Conservation (phyloP, 1,284 basidiomycete species). For the Rhizoctonia solani region DNA sequence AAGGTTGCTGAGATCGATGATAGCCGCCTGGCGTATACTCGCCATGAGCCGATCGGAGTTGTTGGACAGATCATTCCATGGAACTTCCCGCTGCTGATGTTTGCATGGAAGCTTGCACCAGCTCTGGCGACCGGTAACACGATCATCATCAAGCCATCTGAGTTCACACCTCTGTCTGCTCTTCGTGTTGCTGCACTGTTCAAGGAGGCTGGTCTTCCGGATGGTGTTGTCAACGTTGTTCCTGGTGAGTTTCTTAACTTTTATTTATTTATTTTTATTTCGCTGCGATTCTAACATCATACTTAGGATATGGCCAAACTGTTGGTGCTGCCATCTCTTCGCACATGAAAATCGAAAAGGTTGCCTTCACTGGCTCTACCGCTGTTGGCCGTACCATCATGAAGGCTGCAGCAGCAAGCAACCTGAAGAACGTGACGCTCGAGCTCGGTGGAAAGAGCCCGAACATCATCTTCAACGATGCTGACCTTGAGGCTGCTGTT, state of each 20-base stretch:
- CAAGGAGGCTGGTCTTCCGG: constrained; percentile 64
- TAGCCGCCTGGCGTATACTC: constrained; percentile 65
- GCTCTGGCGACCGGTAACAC: constrained; percentile 85
- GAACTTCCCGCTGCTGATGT: constrained; percentile 56
- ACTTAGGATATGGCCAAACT: constrained; percentile 59
- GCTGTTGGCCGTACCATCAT: constrained; percentile 85
- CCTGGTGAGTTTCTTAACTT: constrained; percentile 38
- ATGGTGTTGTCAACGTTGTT: constrained; percentile 74
- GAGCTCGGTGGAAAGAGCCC: constrained; percentile 94
- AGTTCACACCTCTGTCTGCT: constrained; percentile 86
- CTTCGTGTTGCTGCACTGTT: constrained; percentile 55
- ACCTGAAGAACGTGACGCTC: constrained; percentile 88
- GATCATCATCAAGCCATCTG: constrained; percentile 86
- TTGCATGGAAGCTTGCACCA: constrained; percentile 79
- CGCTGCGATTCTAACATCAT: constrained; percentile 39
- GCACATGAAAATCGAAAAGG: constrained; percentile 60
- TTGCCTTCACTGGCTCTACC: constrained; percentile 70
- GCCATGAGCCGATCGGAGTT: constrained; percentile 94
- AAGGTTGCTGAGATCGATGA: constrained; percentile 63
- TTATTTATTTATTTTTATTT: neutral
- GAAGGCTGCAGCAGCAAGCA: constrained; percentile 79
- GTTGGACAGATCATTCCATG: constrained; percentile 65
- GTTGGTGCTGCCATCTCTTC: constrained; percentile 66
- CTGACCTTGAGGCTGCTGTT: constrained; percentile 77
- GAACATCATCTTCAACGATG: constrained; percentile 74